Evolutionary conservation across 1,284 basidiomycete species (phyloP).

Genomic region (Ustilago esculenta): DNA sequence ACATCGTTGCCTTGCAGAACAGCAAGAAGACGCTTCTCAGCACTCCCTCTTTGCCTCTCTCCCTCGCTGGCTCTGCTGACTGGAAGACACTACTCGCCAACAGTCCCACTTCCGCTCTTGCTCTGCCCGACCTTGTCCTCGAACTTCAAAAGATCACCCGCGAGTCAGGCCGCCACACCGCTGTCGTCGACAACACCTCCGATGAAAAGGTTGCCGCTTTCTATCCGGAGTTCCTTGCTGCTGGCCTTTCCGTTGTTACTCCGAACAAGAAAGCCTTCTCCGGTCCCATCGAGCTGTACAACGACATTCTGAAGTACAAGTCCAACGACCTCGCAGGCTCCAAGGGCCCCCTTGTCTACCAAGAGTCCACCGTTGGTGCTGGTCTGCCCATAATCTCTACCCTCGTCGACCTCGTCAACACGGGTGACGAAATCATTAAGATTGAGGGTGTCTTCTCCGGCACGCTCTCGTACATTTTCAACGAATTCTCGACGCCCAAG

Average conservation of each 20-base stretch:
- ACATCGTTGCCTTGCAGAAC: constrained; percentile 64
- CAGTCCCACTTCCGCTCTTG: constrained; percentile 45
- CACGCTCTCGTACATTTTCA: constrained; percentile 99
- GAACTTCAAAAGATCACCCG: constrained; percentile 52
- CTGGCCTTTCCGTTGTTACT: constrained; percentile 87
- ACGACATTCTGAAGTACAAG: constrained; percentile 72
- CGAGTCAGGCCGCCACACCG: constrained; percentile 68
- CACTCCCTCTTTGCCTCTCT: constrained; percentile 28
- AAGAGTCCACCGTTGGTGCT: constrained; percentile 94
- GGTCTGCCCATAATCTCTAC: constrained; percentile 92
- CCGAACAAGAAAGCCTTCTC: constrained; percentile 99
- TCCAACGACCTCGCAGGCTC: constrained; percentile 30
- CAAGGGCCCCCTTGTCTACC: constrained; percentile 76
- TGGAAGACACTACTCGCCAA: constrained; percentile 52
- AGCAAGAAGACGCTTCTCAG: constrained; percentile 64
- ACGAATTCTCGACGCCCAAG: constrained; percentile 76
- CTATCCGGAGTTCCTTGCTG: constrained; percentile 83
- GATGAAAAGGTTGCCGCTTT: constrained; percentile 81
- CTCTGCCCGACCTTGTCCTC: constrained; percentile 48
- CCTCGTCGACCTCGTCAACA: constrained; percentile 87
- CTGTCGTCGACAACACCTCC: constrained; percentile 93
- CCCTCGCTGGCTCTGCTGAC: constrained; percentile 32
- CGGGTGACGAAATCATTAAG: constrained; percentile 81
- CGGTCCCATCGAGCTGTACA: constrained; percentile 77
- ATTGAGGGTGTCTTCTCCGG: constrained; percentile 84